Evolutionary conservation across 2,329 filamentous ascomycete genomes (phyloP).

Genomic region (Aspergillus versicolor): DNA sequence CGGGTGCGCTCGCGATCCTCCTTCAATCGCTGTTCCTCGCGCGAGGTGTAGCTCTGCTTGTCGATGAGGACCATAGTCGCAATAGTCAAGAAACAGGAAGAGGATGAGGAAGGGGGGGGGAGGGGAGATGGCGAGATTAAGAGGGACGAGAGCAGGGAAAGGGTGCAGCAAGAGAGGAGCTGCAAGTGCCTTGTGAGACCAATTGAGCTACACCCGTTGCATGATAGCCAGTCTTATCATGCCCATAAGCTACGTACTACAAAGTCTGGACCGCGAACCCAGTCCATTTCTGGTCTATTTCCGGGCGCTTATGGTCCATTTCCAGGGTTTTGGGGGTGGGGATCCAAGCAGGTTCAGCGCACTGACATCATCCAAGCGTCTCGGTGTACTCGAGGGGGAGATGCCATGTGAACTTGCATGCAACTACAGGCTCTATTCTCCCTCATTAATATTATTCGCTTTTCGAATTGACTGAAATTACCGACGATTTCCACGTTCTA

Average conservation of each 20-base stretch:
- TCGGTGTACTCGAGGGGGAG: neutral
- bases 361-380: conserved; percentile 11
- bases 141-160: conserved; percentile 1
- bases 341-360: neutral
- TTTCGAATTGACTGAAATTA: neutral
- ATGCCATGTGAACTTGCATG: neutral
- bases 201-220: conserved; percentile 1
- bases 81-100: neutral
- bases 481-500: neutral
- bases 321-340: conserved; percentile 13
- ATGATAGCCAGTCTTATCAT: conserved; percentile 6
- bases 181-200: neutral
- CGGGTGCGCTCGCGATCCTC: conserved; percentile 78
- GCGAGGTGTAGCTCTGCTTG: conserved; percentile 79
- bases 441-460: neutral
- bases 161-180: neutral
- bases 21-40: conserved; percentile 86
- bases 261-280: conserved; percentile 13
- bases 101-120: neutral
- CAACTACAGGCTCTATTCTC: neutral
- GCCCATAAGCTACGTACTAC: neutral
- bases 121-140: neutral
- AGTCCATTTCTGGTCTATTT: neutral
- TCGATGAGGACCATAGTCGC: conserved; percentile 81
- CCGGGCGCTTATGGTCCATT: conserved; percentile 16